Conservation (phyloP, 495 filamentous ascomycete species). For the Trichocladium uniseriatum region DNA sequence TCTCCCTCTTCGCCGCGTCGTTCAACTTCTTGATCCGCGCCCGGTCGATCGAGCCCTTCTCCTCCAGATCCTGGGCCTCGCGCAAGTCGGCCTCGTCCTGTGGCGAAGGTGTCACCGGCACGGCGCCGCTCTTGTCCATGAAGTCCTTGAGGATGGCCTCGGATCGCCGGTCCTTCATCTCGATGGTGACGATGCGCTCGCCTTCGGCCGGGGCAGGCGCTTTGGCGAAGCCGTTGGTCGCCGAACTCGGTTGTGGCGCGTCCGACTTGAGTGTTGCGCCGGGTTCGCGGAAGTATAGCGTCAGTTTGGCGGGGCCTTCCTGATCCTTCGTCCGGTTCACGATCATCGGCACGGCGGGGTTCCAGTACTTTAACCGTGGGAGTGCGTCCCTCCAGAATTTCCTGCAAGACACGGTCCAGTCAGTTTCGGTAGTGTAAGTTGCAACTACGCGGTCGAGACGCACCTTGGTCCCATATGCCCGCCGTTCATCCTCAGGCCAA, state of each 20-base stretch:
- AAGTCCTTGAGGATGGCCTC: slow-evolving; percentile 60
- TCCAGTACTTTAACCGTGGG: slow-evolving; percentile 86
- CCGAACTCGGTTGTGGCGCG: slow-evolving; percentile 28
- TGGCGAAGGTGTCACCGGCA: slow-evolving; percentile 46
- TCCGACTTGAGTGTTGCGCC: slow-evolving; percentile 19
- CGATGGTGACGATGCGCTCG: slow-evolving; percentile 43
- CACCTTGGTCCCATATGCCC: slow-evolving; percentile 79
- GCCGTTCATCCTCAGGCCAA: slow-evolving; percentile 52
- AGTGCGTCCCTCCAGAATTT: slow-evolving; percentile 84
- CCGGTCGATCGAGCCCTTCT: slow-evolving; percentile 44
- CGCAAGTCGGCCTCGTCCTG: slow-evolving; percentile 52
- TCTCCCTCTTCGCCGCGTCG: slow-evolving; percentile 55
- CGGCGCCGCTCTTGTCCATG: slow-evolving; percentile 57
- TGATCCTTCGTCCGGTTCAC: slow-evolving; percentile 56
- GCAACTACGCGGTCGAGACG: background rate
- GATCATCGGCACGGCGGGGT: slow-evolving; percentile 74
- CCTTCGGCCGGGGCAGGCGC: slow-evolving; percentile 35
- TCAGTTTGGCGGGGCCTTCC: slow-evolving; percentile 54
- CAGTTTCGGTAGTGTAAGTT: background rate
- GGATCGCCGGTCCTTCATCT: slow-evolving; percentile 54
- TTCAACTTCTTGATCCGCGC: slow-evolving; percentile 51
- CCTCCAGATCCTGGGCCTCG: slow-evolving; percentile 49
- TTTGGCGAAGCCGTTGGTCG: slow-evolving; percentile 26
- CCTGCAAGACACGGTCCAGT: slow-evolving; percentile 27
- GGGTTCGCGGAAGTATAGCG: slow-evolving; percentile 55